Evolutionary conservation across 257 asterid genomes (phyloP).

Genomic region (Jacaranda mimosifolia): DNA sequence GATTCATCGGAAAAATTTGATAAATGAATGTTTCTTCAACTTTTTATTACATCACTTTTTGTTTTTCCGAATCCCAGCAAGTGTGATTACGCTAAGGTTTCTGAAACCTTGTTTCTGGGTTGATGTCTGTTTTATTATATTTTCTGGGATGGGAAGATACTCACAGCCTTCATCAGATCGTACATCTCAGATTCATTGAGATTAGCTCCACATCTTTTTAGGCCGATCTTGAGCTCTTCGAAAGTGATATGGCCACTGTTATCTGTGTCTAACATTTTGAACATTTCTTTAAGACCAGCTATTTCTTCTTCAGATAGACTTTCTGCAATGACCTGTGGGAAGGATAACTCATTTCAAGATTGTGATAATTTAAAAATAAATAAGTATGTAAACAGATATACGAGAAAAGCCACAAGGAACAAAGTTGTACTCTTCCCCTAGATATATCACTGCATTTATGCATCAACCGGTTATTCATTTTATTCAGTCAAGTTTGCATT

Average conservation of each 20-base stretch:
- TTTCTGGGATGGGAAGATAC: slow-evolving; percentile 25
- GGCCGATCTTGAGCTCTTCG: slow-evolving; percentile 61
- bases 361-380: neutral
- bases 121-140: too few relatives aligned
- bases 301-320: slow-evolving; percentile 63
- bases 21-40: neutral
- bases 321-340: slow-evolving; percentile 56
- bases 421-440: too few relatives aligned
- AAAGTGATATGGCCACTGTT: slow-evolving; percentile 58
- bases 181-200: slow-evolving; percentile 53
- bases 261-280: slow-evolving; percentile 57
- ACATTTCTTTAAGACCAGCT: slow-evolving; percentile 61
- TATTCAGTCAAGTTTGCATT: too few relatives aligned
- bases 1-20: too few relatives aligned
- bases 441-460: too few relatives aligned
- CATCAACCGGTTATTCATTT: too few relatives aligned
- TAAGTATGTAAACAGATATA: neutral
- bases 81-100: too few relatives aligned
- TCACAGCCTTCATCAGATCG: slow-evolving; percentile 55
- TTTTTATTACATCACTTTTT: neutral
- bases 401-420: too few relatives aligned
- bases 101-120: neutral
- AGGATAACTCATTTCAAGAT: slow-evolving; percentile 5
- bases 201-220: slow-evolving; percentile 54
- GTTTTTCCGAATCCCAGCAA: too few relatives aligned